phyloP scores from a whole-genome alignment of 257 asterid genomes.

The Craterostigma plantagineum region DNA sequence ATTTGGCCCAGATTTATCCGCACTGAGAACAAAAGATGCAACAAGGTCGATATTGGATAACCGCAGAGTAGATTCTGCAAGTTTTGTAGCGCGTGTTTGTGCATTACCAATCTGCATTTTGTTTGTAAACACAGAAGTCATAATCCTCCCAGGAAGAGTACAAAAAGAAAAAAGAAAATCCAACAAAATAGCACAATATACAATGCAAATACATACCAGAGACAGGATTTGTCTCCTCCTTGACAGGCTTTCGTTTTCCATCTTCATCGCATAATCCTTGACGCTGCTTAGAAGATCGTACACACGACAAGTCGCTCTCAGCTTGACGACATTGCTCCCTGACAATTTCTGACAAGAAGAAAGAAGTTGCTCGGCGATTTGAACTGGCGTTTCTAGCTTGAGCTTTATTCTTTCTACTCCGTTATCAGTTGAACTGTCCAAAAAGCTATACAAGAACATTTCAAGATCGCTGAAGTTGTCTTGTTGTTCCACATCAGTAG shows the following conservation, averaged over 20 bases:
- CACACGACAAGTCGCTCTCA: conserved; percentile 46
- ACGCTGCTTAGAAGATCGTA: conserved; percentile 48
- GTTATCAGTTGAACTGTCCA: conserved; percentile 66
- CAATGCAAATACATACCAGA: conserved; percentile 26
- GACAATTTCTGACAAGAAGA: conserved; percentile 60
- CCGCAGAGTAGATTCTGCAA: conserved; percentile 59
- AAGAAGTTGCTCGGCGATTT: conserved; percentile 62
- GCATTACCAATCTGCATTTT: conserved; percentile 54
- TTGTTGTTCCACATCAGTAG: conserved; percentile 16
- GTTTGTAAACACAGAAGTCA: conserved; percentile 8
- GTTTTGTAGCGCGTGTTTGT: conserved; percentile 54
- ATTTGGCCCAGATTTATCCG: conserved; percentile 48
- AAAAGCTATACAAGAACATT: conserved; percentile 59
- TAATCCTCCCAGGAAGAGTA: conserved; percentile 7
- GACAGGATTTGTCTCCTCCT: conserved; percentile 70
- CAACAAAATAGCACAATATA: neutral
- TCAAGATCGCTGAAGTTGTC: conserved; percentile 58
- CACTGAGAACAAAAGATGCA: conserved; percentile 45
- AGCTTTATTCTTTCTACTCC: conserved; percentile 85
- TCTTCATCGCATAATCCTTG: conserved; percentile 35
- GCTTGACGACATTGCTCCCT: conserved; percentile 58
- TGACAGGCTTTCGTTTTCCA: conserved; percentile 66
- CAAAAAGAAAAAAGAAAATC: conserved; percentile 5
- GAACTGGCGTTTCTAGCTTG: conserved; percentile 81
- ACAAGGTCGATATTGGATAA: conserved; percentile 75